Percentiles rank a stretch among this genome's conserved stretches.
Conservation (phyloP, 768 basidiomycete genomes). For the Suillus clintonianus region DNA sequence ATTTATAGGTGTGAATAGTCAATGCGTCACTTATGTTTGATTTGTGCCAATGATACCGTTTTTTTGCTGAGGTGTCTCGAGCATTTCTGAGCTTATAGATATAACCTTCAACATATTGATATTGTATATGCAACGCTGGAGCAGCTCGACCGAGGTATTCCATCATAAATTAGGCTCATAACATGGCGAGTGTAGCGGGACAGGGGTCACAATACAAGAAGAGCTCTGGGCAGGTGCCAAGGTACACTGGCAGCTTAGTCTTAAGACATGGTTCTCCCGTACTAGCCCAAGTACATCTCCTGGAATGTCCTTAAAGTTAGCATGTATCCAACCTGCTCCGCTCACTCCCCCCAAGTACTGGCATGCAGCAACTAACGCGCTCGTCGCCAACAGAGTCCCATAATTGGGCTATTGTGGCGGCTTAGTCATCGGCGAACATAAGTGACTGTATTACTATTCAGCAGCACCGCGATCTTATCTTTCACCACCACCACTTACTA, state of each 20-base stretch:
- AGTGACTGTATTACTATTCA: slow-evolving; percentile 1
- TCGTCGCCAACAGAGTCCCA: not conserved
- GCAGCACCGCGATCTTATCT: slow-evolving; percentile 7
- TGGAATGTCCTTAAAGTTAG: not conserved
- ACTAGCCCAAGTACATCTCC: not conserved
- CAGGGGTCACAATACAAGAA: not conserved
- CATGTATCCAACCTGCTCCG: not conserved
- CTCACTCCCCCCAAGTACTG: not conserved
- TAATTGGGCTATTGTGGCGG: not conserved
- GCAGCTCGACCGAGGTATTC: not conserved
- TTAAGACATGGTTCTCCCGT: not conserved
- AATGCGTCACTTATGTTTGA: not conserved
- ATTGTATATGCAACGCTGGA: not conserved
- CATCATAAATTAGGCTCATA: not conserved
- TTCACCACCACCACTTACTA: slow-evolving; percentile 5
- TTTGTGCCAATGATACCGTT: not conserved
- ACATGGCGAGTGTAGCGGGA: not conserved
- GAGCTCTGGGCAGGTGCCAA: not conserved
- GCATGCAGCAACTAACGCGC: not conserved
- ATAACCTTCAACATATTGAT: not conserved
- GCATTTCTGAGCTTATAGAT: not conserved
- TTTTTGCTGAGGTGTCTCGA: not conserved
- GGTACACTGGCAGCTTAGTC: not conserved
- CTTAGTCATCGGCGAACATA: not conserved
- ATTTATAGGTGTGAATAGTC: not conserved